Evolutionary conservation across 2,329 filamentous ascomycete species (phyloP).

Genomic region (Phialophora tarda): DNA sequence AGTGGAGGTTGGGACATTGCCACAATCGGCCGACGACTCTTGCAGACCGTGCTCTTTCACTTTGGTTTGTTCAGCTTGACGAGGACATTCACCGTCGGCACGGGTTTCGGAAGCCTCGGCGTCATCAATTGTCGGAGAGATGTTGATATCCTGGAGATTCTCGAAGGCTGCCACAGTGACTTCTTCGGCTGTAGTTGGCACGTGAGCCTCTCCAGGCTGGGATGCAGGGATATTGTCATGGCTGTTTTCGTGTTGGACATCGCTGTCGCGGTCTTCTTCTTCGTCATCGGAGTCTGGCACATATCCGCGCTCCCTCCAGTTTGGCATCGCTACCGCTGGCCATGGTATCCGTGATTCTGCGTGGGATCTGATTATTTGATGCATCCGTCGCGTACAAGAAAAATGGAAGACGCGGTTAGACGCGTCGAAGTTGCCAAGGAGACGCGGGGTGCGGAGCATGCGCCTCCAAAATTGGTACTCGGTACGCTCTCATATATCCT

Average conservation of each 20-base stretch:
- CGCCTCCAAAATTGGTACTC: too few relatives aligned
- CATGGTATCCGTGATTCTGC: slow-evolving; percentile 31
- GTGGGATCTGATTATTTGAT: not conserved
- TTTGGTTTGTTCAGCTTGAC: not conserved
- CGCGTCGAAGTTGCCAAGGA: slow-evolving; percentile 19
- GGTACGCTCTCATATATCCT: not conserved
- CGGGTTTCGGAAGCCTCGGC: not conserved
- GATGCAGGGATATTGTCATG: slow-evolving; percentile 4
- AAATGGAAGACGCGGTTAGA: slow-evolving; percentile 7
- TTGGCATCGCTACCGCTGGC: slow-evolving; percentile 33
- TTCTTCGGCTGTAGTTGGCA: slow-evolving; percentile 2
- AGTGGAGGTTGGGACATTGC: slow-evolving; percentile 8
- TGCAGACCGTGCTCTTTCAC: not conserved
- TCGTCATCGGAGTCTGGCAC: slow-evolving; percentile 59
- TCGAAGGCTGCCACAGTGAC: not conserved
- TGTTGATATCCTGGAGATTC: not conserved
- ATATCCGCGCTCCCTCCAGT: slow-evolving; percentile 58
- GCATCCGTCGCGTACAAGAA: slow-evolving; percentile 14
- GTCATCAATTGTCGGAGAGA: not conserved
- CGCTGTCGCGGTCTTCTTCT: slow-evolving; percentile 52
- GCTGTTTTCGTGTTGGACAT: slow-evolving; percentile 43
- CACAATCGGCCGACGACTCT: not conserved
- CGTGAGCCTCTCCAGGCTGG: slow-evolving; percentile 1
- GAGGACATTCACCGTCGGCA: not conserved
- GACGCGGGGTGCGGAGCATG: not conserved